Percentiles rank a stretch among this genome's conserved stretches.
Evolutionary conservation across 352 stramenopile genomes (phyloP).

Genomic region (Pythium monospermum): DNA sequence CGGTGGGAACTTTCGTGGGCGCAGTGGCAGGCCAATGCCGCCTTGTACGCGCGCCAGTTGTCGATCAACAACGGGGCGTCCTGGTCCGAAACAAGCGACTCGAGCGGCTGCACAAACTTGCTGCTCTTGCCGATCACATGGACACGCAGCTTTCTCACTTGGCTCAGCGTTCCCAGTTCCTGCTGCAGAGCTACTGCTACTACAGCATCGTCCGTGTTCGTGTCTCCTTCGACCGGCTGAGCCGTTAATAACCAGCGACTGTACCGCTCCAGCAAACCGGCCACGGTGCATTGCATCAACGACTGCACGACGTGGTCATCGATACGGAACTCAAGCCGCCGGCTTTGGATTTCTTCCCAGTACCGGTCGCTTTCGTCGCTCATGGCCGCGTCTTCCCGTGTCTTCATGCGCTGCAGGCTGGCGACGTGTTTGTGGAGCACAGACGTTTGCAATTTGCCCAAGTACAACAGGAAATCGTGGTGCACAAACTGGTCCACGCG

Average conservation of each 20-base stretch:
- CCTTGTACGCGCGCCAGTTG: constrained; percentile 58
- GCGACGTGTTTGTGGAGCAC: constrained; percentile 45
- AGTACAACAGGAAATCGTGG: constrained; percentile 28
- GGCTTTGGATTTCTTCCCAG: constrained; percentile 70
- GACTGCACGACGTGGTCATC: constrained; percentile 38
- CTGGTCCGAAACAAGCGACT: constrained; percentile 44
- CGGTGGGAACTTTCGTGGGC: neutral
- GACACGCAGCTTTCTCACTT: constrained; percentile 55
- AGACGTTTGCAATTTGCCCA: constrained; percentile 24
- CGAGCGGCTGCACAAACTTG: constrained; percentile 45
- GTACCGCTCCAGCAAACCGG: constrained; percentile 43
- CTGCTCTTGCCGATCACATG: constrained; percentile 69
- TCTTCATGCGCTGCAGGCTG: constrained; percentile 39
- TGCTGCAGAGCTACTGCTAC: too few relatives aligned
- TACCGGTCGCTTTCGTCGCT: constrained; percentile 54
- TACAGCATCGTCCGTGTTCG: neutral
- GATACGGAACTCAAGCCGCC: constrained; percentile 58
- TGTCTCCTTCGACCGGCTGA: neutral
- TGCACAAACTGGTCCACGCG: constrained; percentile 61
- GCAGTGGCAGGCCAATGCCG: constrained; percentile 40
- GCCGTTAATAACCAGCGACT: constrained; percentile 39
- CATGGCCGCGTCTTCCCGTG: constrained; percentile 43
- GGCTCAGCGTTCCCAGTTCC: too few relatives aligned
- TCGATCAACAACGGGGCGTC: constrained; percentile 52
- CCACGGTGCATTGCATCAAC: constrained; percentile 35